Evolutionary conservation across 495 filamentous ascomycete species (phyloP), one percentile per base, ranked within the genome.

Genomic region (Penicillium paxilli): DNA sequence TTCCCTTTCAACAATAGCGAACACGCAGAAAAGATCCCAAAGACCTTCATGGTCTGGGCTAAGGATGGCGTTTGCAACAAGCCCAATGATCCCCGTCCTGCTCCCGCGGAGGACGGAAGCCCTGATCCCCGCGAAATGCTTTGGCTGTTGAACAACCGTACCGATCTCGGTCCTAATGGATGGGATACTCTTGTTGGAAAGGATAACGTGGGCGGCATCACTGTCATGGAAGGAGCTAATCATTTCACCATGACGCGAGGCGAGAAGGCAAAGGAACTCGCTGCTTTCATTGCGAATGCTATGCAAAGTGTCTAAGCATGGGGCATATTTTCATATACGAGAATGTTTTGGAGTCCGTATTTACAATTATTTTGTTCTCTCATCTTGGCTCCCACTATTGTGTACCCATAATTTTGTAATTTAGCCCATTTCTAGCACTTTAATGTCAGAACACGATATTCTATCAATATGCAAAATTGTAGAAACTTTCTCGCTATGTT

Each of bases 111-210:
- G 42, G 83, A 86, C 64, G 82, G 89, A 54, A 74, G 69, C 53
- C 55, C 64, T 7, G 72, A 76, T 52, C 69, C 69, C 2, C 59
- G 67, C 8, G 80, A 93, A 71, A 89, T 90, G 63, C 72, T 83
- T 52, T 95, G 90, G 85, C 72, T 95, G 22, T 75, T 93, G 4
- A 84, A 91, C 65, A 88, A 93, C 72, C 77, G 88, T 35, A 83
- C 84, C 0, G 85, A 92, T 63, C 89, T 96, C 53, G 85, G 86
- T 10, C 82, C 87, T 37, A 90, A 91, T 68, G 79, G 83, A 33
- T 96, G 91, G 91, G 88, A 88, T 54, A 84, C 88, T 49, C 83
- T 89, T 19, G 71, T 91, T 22, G 86, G 87, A 28, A 54, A 71
- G 11, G 68, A 83, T 52, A 89, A 89, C 65, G 82, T 91, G 59